Conservation (phyloP, 805 yeast genomes). For the Pichia occidentalis region DNA sequence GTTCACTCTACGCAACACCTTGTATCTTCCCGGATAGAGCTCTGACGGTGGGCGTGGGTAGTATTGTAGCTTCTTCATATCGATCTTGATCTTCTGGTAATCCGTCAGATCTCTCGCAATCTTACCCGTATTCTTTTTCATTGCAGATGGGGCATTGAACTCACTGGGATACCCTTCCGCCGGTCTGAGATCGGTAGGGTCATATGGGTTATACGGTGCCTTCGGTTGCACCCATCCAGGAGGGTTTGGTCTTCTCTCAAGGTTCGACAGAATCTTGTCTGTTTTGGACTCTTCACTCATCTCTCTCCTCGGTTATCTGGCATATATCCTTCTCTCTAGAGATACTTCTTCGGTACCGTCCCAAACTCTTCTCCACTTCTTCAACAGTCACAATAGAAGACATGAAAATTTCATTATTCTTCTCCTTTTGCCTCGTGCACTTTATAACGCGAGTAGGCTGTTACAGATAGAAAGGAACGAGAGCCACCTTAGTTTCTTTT, state of each 20-base stretch:
- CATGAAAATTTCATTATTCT: too few relatives aligned
- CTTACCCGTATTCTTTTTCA: conserved; percentile 36
- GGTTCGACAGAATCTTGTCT: too few relatives aligned
- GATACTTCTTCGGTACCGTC: too few relatives aligned
- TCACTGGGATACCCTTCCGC: conserved; percentile 85
- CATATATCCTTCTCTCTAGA: too few relatives aligned
- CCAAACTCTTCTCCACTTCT: too few relatives aligned
- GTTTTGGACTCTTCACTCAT: too few relatives aligned
- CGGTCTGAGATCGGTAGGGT: conserved; percentile 68
- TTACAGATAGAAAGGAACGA: too few relatives aligned
- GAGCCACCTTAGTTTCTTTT: too few relatives aligned
- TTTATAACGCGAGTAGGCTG: too few relatives aligned
- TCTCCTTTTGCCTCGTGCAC: too few relatives aligned
- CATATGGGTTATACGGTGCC: conserved; percentile 84
- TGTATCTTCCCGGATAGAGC: conserved; percentile 71
- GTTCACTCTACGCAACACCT: conserved; percentile 56
- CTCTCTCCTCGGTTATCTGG: too few relatives aligned
- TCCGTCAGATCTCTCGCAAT: conserved; percentile 64
- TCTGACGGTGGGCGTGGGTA: conserved; percentile 74
- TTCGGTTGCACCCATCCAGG: conserved; percentile 75
- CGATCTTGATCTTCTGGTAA: conserved; percentile 59
- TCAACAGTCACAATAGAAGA: too few relatives aligned
- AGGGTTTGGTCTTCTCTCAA: conserved; percentile 66
- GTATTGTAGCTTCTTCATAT: conserved; percentile 67
- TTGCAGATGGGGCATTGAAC: conserved; percentile 57